These are phyloP conservation scores for Nannochloropsis gaditana DNA, from an alignment of 108 stramenopile genomes.

Conservation along the genomic window DNA sequence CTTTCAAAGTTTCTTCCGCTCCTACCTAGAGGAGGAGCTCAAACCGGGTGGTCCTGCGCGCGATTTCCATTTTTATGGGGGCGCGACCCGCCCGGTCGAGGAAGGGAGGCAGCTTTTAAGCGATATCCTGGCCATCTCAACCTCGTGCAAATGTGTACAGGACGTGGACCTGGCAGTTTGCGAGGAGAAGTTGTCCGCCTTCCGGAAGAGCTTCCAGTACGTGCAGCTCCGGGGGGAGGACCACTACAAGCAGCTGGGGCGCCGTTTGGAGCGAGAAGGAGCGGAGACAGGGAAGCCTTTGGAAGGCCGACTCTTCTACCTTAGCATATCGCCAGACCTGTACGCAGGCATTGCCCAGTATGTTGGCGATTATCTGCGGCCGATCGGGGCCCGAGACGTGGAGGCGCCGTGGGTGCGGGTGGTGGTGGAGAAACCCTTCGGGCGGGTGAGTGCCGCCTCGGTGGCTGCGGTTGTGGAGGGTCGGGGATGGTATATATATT, in stretches of 20 bases:
- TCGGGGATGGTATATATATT: not conserved
- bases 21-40: conserved; percentile 10
- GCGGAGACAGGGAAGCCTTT: not conserved
- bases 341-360: not conserved
- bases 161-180: not conserved
- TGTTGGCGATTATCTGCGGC: not conserved
- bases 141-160: not conserved
- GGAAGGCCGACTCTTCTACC: not conserved
- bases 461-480: not conserved
- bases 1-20: not conserved
- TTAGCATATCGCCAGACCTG: not conserved
- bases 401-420: conserved; percentile 47
- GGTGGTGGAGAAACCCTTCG: conserved; percentile 94
- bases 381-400: not conserved
- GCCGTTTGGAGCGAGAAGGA: not conserved
- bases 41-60: not conserved
- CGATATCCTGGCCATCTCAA: not conserved
- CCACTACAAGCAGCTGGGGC: conserved; percentile 6
- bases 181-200: not conserved
- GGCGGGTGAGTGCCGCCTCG: conserved; percentile 45
- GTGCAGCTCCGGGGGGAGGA: not conserved
- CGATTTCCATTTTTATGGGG: conserved; percentile 1
- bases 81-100: not conserved
- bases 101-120: not conserved
- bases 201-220: not conserved